phyloP scores from a whole-genome alignment of 371 early-diverging fungal species.

The Rhizopus microsporus region DNA sequence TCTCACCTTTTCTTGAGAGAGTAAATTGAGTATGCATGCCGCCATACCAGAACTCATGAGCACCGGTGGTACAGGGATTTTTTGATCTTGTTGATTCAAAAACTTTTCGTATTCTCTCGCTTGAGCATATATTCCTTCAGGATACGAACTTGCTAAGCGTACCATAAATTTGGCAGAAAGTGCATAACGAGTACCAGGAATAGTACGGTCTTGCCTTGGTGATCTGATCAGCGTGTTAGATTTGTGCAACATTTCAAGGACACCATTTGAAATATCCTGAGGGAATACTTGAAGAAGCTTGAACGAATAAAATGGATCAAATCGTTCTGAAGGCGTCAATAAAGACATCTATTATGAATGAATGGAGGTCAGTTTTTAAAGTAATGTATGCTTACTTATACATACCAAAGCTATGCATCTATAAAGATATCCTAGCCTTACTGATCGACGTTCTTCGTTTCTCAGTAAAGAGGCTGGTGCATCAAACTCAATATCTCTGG shows the following conservation, averaged over 20 bases:
- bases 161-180: slow-evolving; percentile 35
- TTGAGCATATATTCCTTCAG: slow-evolving; percentile 27
- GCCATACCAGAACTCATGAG: slow-evolving; percentile 35
- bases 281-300: slow-evolving; percentile 38
- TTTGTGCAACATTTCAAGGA: slow-evolving; percentile 19
- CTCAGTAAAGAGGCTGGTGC: not conserved
- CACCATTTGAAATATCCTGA: slow-evolving; percentile 8
- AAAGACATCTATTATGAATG: slow-evolving; percentile 47
- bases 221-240: slow-evolving; percentile 31
- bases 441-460: slow-evolving; percentile 4
- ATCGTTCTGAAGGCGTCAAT: slow-evolving; percentile 53
- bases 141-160: slow-evolving; percentile 19
- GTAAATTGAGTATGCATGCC: slow-evolving; percentile 29
- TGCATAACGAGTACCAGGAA: slow-evolving; percentile 49
- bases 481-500: not conserved
- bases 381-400: not conserved
- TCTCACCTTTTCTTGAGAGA: slow-evolving; percentile 34
- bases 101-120: slow-evolving; percentile 30
- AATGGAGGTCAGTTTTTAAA: not conserved
- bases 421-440: slow-evolving; percentile 19
- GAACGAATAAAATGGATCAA: slow-evolving; percentile 48
- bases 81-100: slow-evolving; percentile 6
- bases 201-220: slow-evolving; percentile 32
- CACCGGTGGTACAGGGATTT: slow-evolving; percentile 4
- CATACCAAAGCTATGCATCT: slow-evolving; percentile 38